Percentiles rank a stretch among this genome's conserved stretches.
phyloP scores from a whole-genome alignment of 352 stramenopile species.

The Globisporangium recalcitrans region DNA sequence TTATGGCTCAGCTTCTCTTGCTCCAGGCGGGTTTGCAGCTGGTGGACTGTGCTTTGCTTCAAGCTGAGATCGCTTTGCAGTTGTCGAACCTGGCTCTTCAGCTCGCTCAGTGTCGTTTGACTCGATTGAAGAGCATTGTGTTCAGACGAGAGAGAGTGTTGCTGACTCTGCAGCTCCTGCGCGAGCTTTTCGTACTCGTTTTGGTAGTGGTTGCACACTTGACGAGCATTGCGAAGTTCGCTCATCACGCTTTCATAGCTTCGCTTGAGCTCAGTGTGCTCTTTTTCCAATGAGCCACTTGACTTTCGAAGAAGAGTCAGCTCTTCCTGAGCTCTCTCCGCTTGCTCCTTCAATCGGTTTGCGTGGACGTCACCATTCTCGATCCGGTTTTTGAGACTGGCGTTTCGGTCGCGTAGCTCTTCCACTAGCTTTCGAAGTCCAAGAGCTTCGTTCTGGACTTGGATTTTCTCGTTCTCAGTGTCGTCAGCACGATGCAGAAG shows the following conservation, averaged over 20 bases:
- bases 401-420: slow-evolving; percentile 62
- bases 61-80: slow-evolving; percentile 60
- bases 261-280: slow-evolving; percentile 41
- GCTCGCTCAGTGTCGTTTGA: slow-evolving; percentile 45
- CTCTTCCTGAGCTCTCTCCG: slow-evolving; percentile 45
- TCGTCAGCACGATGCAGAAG: slow-evolving; percentile 45
- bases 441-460: slow-evolving; percentile 55
- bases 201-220: slow-evolving; percentile 65
- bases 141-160: slow-evolving; percentile 53
- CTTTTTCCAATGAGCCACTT: slow-evolving; percentile 39
- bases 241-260: slow-evolving; percentile 48
- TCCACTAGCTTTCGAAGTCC: slow-evolving; percentile 51
- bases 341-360: slow-evolving; percentile 46
- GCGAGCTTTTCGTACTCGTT: slow-evolving; percentile 72
- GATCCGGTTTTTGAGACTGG: slow-evolving; percentile 43
- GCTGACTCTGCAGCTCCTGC: slow-evolving; percentile 50
- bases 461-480: slow-evolving; percentile 61
- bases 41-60: slow-evolving; percentile 40
- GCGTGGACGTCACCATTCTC: slow-evolving; percentile 41
- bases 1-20: slow-evolving; percentile 58
- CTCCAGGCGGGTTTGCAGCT: slow-evolving; percentile 60
- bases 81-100: slow-evolving; percentile 56
- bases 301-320: slow-evolving; percentile 26
- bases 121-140: slow-evolving; percentile 49
- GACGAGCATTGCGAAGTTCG: slow-evolving; percentile 54